Evolutionary conservation across 345 rosid species (phyloP).

Genomic region (Eucalyptus tenuipes): DNA sequence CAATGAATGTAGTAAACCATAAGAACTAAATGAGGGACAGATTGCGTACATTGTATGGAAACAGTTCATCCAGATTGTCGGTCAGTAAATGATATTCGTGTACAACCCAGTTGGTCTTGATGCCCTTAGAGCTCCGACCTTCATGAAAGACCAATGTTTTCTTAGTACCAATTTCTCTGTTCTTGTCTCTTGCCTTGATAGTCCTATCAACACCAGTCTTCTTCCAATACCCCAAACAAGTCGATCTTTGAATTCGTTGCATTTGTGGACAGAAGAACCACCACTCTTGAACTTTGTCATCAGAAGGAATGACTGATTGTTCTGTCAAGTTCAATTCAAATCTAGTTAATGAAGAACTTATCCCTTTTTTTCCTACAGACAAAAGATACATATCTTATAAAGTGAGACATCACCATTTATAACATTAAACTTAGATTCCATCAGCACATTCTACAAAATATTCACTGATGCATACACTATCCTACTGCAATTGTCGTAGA

Average conservation of each 20-base stretch:
- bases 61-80: not conserved
- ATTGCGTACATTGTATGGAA: not conserved
- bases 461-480: not conserved
- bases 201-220: not conserved
- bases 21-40: not conserved
- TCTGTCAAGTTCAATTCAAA: not conserved
- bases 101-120: not conserved
- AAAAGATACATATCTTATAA: not conserved
- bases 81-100: not conserved
- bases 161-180: not conserved
- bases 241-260: not conserved
- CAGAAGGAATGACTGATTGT: not conserved
- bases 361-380: not conserved
- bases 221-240: not conserved
- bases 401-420: not conserved
- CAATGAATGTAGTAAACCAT: not conserved
- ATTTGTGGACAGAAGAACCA: not conserved
- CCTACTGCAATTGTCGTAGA: not conserved
- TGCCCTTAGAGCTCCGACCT: not conserved
- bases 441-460: not conserved
- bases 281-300: not conserved
- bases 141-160: not conserved
- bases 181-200: not conserved
- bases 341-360: not conserved
- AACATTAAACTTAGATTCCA: not conserved